Base-by-base conservation (phyloP, 345 rosid species). In the Adansonia digitata region DNA sequence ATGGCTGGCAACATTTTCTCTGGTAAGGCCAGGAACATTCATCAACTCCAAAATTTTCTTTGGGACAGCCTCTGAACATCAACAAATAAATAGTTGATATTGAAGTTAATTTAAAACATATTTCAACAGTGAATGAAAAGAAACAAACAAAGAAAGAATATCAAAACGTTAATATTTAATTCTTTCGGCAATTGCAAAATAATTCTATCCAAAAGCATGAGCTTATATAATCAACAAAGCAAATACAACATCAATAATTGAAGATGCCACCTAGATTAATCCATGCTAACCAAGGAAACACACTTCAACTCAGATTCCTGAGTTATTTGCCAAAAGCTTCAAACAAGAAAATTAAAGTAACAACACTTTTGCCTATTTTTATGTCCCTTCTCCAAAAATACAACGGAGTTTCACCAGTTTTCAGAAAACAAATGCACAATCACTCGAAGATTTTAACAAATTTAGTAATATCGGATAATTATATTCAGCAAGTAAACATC, bases 1-100 rank as follows among this genome's bases (percentile, higher is more conserved):
- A 75, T 95, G 99, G 81, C 95, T 92, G 13, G 97, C 97, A 40
- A 91, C 93, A 67, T 91, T 91, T 78, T 95, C 99, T 75, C 99
- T 82, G 1, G 97, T 90, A 22, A 95, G 86, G 11, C 98, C 94
- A 0, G 93, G 94, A 62, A 93, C 97, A 74, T 86, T 87, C 99
- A 95, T 95, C 85, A 91, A 84, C 81, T 93, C 97, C 74, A 95
- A 88, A 78, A 95, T 95, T 85, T 82, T 93, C 89, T 95, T 95
- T 0, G 99, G 99, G 66, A 93, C 97, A 27, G 99, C 97, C 79
- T 93, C 99, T 95, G 86, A 43, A 74, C 49, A 60, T 57, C 52
- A 55, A 59, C 46, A 26, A 8, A 3, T 6, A 39, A 26, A 18
- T 40, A 8, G 52, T 22, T 14, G 6, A 10, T 8, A 34, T 22